Evolutionary conservation across 129 eudicot genomes (phyloP), one percentile per base, ranked within the genome.

Genomic region (Calendula officinalis): DNA sequence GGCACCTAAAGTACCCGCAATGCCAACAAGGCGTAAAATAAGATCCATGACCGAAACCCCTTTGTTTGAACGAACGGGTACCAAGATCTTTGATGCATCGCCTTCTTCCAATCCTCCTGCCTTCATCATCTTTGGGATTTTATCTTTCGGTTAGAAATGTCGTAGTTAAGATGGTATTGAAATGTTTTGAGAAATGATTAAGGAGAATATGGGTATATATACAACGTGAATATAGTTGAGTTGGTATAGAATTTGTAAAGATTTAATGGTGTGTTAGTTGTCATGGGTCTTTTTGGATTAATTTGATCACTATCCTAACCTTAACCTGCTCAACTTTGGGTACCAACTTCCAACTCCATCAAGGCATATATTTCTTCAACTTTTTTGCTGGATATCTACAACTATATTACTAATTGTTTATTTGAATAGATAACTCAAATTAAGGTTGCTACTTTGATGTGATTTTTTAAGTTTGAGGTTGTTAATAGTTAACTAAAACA

Each of bases 1-100:
- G 48, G 91, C 85, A 44, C 75, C 96, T 66, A 88, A 59, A 15
- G 98, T 83, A 6, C 80, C 91, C 12, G 77, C 53, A 7, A 81
- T 70, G 8, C 86, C 98, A 9, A 83, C 57, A 17, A 83, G 60
- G 8, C 95, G 71, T 5, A 83, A 45, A 62, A 86, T 40, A 59
- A 85, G 80, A 45, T 91, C 98, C 15, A 79, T 12, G 14, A 91
- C 76, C 1, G 95, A 45, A 39, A 88, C 51, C 41, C 82, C 86
- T 75, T 81, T 78, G 82, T 68, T 87, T 40, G 71, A 59, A 32
- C 78, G 42, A 41, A 32, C 72, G 0, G 82, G 75, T 34, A 75
- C 51, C 0, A 70, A 47, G 62, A 48, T 58, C 70, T 71, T 80
- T 15, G 90, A 80, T 40, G 69, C 66, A 32, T 69, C 78, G 11